These are phyloP conservation scores for Volvox carteri DNA, from an alignment of 163 green algal species.

Conservation along the genomic window DNA sequence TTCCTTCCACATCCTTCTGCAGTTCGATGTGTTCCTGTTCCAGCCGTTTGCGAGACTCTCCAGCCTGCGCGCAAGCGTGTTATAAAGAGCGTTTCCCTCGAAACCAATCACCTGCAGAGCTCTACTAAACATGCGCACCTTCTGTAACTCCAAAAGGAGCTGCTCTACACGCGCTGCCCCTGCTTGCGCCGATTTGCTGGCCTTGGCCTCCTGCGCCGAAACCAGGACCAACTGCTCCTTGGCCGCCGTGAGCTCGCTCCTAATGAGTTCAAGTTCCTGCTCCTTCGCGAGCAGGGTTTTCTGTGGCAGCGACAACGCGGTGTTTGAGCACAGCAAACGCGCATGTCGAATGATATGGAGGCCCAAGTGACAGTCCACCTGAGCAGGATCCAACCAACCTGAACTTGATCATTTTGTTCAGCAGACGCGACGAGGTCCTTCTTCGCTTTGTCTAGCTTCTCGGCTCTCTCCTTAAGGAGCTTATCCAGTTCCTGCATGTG, in stretches of 20 bases:
- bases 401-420: background rate
- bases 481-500: slow-evolving; percentile 50
- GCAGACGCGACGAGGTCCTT: slow-evolving; percentile 1
- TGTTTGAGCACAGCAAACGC: too few relatives aligned
- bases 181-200: background rate
- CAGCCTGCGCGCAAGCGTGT: background rate
- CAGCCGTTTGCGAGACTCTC: background rate
- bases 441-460: background rate
- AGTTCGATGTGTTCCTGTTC: too few relatives aligned
- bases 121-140: slow-evolving; percentile 28
- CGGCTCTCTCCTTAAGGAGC: slow-evolving; percentile 7
- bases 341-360: too few relatives aligned
- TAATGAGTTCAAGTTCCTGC: background rate
- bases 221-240: background rate
- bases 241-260: background rate
- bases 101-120: background rate
- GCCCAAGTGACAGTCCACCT: too few relatives aligned
- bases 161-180: background rate
- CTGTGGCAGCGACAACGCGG: slow-evolving; percentile 24
- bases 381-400: background rate
- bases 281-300: background rate
- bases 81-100: background rate
- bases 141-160: background rate
- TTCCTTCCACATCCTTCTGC: background rate
- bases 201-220: background rate